Base-by-base conservation (phyloP, 768 basidiomycete genomes). In the Dentipellis fragilis region DNA sequence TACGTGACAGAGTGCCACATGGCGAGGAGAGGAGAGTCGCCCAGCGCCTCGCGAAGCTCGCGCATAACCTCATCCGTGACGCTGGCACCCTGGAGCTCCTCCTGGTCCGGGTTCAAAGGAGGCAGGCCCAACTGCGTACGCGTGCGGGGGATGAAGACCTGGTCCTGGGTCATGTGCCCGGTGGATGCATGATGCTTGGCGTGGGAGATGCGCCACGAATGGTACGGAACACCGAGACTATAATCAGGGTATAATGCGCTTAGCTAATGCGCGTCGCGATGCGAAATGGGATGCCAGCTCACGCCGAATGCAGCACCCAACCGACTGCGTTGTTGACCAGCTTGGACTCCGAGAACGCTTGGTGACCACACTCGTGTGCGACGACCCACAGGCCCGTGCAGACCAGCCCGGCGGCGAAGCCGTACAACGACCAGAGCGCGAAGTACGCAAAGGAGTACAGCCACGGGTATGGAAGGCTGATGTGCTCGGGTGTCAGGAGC, bases 161-260 rank as follows among this genome's bases (percentile, higher is more conserved):
- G 93, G 63, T 97, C 95, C 62, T 93, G 84, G 34, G 87, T 89
- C 81, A 96, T 81, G 71, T 97, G 94, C 14, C 79, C 89, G 4
- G 93, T 96, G 0, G 88, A 85, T 14, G 95, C 95, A 69, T 99
- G 95, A 71, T 99, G 95, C 69, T 93, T 90, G 22, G 80, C 91
- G 68, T 97, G 95, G 3, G 84, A 85, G 66, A 96, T 91, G 59
- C 92, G 80, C 95, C 94, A 98, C 4, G 92, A 89, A 67, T 97
- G 93, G 73, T 92, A 99, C 5, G 95, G 95, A 12, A 98, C 95
- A 49, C 94, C 87, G 56, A 97, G 81, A 53, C 90, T 91, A 36
- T 46, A 45, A 52, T 12, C 48, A 53, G 47, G 42, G 38, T 34
- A 19, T 14, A 19, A 59, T 45, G 55, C 53, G 11, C 29, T 12